phyloP scores from a whole-genome alignment of 768 basidiomycete genomes.

The Nidula microcarpa region DNA sequence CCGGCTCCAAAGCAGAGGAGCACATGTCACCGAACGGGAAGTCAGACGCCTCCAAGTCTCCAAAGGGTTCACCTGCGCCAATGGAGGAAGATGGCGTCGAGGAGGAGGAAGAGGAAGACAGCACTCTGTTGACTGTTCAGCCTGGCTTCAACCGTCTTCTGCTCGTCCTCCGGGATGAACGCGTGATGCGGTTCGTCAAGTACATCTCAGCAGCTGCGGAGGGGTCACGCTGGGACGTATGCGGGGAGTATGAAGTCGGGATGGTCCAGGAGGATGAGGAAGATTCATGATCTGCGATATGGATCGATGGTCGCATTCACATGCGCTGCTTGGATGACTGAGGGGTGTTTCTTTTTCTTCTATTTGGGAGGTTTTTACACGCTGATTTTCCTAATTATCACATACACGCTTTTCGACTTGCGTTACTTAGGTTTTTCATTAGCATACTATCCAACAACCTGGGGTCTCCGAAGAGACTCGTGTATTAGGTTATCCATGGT shows the following conservation, averaged over 20 bases:
- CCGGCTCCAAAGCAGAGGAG: constrained; percentile 3
- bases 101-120: constrained; percentile 68
- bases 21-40: constrained; percentile 1
- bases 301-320: neutral
- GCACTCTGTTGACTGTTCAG: constrained; percentile 81
- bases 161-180: constrained; percentile 87
- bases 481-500: too few species aligned
- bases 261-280: constrained; percentile 62
- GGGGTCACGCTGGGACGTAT: constrained; percentile 92
- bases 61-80: neutral
- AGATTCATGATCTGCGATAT: constrained; percentile 1
- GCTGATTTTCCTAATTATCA: too few species aligned
- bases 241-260: constrained; percentile 89
- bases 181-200: constrained; percentile 94
- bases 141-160: constrained; percentile 88
- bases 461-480: too few species aligned
- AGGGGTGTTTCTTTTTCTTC: too few species aligned
- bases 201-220: constrained; percentile 88
- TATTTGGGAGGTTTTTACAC: too few species aligned
- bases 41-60: neutral
- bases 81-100: constrained; percentile 23
- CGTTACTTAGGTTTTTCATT: too few species aligned
- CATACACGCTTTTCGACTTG: too few species aligned
- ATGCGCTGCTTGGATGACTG: too few species aligned
- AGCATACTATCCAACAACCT: too few species aligned